Evolutionary conservation across 768 basidiomycete species (phyloP), one percentile per base, ranked within the genome.

Genomic region (Panaeolus cyanescens): DNA sequence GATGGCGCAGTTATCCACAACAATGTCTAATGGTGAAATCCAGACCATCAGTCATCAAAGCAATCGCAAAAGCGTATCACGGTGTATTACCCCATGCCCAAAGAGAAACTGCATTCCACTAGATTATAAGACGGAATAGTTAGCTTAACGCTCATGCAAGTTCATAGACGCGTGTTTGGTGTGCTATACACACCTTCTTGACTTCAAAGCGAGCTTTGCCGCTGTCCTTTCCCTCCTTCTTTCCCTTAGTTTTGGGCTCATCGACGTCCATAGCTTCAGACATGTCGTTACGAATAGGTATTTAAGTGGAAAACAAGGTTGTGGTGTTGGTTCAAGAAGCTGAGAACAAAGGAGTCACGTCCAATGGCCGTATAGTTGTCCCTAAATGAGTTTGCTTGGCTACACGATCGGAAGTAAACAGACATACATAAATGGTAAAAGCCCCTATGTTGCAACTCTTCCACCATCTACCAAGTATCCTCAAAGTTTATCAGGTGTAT

Each of bases 41-140:
- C 37, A 53, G 19, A 42, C 32, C 19, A n/a, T 54, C 32, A 54
- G 34, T 25, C 19, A 61, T 67, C 59, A 68, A 65, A 39, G 37
- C 56, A 50, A 50, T 54, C 40, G 62, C 36, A 39, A 42, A 17
- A 58, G 28, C 17, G 32, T 9, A 37, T 22, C 28, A 39, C 32
- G 22, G 50, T 36, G 34, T 58, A 59, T 60, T 64, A 96, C 95
- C 96, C 96, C 97, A 99, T 19, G 97, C 95, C 97, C 97, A 99
- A 0, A 99, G 82, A 1, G 97, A 85, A 56, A 99, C 97, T 12
- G 97, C 97, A 70, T 99, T 98, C 97, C 97, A 99, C 97, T 99
- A 64, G 9, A 59, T 2, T 37, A 20, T 28, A 9, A 53, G 20
- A 19, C 56, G 56, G 54, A 15, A 57, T 54, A 54, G 59, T 56